Evolutionary conservation across 2,329 filamentous ascomycete species (phyloP).

Genomic region (Aspergillus thermomutatus): DNA sequence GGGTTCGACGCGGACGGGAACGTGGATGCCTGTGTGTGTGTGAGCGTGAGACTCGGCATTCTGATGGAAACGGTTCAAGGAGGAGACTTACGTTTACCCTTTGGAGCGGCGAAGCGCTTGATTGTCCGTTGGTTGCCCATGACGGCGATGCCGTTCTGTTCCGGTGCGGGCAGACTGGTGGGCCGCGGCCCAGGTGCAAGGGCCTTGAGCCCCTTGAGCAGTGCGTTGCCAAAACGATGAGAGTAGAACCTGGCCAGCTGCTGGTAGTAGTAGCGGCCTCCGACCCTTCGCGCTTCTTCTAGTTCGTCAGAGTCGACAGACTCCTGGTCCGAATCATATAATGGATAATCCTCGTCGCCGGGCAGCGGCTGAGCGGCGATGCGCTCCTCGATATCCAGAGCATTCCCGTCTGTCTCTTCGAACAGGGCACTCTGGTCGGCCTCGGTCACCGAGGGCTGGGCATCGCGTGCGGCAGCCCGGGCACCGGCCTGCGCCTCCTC

Average conservation of each 20-base stretch:
- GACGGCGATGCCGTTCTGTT: slow-evolving; percentile 36
- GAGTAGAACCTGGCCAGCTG: slow-evolving; percentile 55
- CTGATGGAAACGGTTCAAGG: not conserved
- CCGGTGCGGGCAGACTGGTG: slow-evolving; percentile 37
- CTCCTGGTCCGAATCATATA: slow-evolving; percentile 90
- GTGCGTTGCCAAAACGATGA: slow-evolving; percentile 45
- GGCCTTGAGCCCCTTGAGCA: slow-evolving; percentile 47
- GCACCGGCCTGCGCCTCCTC: slow-evolving; percentile 6
- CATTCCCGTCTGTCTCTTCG: slow-evolving; percentile 44
- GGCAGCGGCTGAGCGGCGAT: slow-evolving; percentile 60
- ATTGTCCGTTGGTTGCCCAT: slow-evolving; percentile 44
- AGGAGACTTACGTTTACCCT: slow-evolving; percentile 48
- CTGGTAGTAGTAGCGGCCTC: slow-evolving; percentile 71
- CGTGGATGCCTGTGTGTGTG: slow-evolving; percentile 73
- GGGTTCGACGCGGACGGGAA: slow-evolving; percentile 91
- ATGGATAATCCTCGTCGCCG: slow-evolving; percentile 68
- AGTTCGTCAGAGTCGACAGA: slow-evolving; percentile 71
- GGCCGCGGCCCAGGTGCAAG: slow-evolving; percentile 52
- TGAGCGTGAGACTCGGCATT: slow-evolving; percentile 13
- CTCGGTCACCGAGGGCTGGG: slow-evolving; percentile 29
- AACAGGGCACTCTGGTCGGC: slow-evolving; percentile 44
- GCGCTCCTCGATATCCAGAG: slow-evolving; percentile 78
- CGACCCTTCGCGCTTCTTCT: slow-evolving; percentile 72
- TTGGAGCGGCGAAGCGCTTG: slow-evolving; percentile 58
- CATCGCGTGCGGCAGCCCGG: not conserved